phyloP scores from a whole-genome alignment of 2,329 filamentous ascomycete genomes.

The Claviceps capensis region DNA sequence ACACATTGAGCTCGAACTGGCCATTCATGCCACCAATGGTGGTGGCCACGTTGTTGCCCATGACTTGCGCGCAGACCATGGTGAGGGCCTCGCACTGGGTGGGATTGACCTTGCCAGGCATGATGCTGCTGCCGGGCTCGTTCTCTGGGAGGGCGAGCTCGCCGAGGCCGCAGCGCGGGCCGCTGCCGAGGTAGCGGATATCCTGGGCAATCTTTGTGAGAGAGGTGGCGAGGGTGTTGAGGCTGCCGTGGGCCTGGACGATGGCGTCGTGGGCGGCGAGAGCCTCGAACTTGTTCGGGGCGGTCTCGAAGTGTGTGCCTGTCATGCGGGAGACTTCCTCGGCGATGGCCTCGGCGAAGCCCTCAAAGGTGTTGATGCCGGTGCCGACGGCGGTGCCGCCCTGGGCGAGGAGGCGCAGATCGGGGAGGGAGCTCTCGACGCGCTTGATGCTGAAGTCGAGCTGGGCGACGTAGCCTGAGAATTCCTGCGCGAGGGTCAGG shows the following conservation, averaged over 20 bases:
- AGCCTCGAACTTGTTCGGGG: constrained; percentile 97
- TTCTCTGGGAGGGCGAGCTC: constrained; percentile 93
- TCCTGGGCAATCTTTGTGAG: constrained; percentile 98
- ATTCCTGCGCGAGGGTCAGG: constrained; percentile 89
- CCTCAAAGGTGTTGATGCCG: constrained; percentile 92
- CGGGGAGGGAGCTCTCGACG: constrained; percentile 68
- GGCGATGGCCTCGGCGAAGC: constrained; percentile 88
- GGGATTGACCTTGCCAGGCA: constrained; percentile 99
- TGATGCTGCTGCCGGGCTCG: constrained; percentile 94
- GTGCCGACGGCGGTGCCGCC: constrained; percentile 95
- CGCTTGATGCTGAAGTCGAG: constrained; percentile 83
- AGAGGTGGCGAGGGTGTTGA: constrained; percentile 84
- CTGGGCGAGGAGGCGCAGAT: constrained; percentile 78
- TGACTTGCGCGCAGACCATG: constrained; percentile 95
- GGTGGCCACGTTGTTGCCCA: constrained; percentile 89
- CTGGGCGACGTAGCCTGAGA: constrained; percentile 93
- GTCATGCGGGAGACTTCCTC: constrained; percentile 86
- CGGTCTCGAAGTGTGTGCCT: constrained; percentile 84
- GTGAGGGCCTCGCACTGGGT: constrained; percentile 96
- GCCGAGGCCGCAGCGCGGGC: constrained; percentile 87
- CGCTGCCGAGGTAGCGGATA: constrained; percentile 90
- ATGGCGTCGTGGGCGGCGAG: constrained; percentile 92
- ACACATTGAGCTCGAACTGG: constrained; percentile 97
- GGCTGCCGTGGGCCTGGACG: constrained; percentile 81
- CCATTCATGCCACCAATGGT: constrained; percentile 95